phyloP scores from a whole-genome alignment of 306 rosid species.

The Lagenaria siceraria region DNA sequence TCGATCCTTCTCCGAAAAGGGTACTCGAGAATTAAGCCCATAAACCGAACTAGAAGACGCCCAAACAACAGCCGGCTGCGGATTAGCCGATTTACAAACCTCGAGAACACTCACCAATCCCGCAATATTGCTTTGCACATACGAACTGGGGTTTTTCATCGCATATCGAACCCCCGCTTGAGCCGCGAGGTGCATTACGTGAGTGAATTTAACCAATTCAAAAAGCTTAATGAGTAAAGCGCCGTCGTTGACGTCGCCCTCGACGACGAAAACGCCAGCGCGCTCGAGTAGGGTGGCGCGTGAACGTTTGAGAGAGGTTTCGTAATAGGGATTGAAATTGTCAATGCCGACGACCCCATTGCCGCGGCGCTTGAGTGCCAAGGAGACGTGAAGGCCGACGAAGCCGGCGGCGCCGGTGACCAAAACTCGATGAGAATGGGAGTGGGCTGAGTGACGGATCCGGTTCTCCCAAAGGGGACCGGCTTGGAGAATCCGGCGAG shows the following conservation, averaged over 20 bases:
- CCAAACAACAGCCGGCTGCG: constrained; percentile 31
- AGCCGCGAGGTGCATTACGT: constrained; percentile 33
- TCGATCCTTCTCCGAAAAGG: constrained; percentile 27
- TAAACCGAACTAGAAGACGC: constrained; percentile 35
- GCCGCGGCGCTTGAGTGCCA: constrained; percentile 20
- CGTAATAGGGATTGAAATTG: constrained; percentile 23
- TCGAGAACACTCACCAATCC: constrained; percentile 23
- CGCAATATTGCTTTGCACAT: constrained; percentile 26
- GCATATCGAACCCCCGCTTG: constrained; percentile 32
- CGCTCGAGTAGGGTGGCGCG: constrained; percentile 8
- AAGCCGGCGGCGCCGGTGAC: constrained; percentile 35
- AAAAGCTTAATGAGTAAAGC: constrained; percentile 11
- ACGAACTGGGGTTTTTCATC: constrained; percentile 25
- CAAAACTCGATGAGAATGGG: constrained; percentile 1
- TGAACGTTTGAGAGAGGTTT: constrained; percentile 19
- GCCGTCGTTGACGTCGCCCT: constrained; percentile 19
- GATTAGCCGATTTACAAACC: constrained; percentile 16
- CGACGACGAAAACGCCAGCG: constrained; percentile 17
- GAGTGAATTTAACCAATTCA: constrained; percentile 17
- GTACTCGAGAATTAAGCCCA: constrained; percentile 23
- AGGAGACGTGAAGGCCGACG: constrained; percentile 26
- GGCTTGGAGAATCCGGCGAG: constrained; percentile 20
- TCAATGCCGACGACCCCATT: constrained; percentile 31
- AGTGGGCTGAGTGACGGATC: background rate
- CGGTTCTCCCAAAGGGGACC: constrained; percentile 11